Conservation (phyloP, 2,329 filamentous ascomycete genomes). For the Alternaria panax region DNA sequence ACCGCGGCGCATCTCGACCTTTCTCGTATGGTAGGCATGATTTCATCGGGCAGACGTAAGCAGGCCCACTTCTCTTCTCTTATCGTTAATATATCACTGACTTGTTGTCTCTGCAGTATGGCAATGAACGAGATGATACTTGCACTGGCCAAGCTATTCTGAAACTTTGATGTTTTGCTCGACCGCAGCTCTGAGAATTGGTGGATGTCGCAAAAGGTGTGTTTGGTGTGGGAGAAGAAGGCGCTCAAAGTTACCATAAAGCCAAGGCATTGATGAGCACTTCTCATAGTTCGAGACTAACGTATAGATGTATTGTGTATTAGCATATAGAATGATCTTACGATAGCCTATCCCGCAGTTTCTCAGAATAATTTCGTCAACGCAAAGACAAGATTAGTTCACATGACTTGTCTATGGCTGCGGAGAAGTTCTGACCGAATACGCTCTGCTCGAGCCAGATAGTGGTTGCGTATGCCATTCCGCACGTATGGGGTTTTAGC, state of each 20-base stretch:
- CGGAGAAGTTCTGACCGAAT: not conserved
- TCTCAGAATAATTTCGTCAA: not conserved
- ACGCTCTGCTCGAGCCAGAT: not conserved
- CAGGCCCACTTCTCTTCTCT: not conserved
- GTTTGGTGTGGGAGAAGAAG: conserved; percentile 9
- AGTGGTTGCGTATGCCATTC: not conserved
- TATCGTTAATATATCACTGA: not conserved
- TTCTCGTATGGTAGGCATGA: conserved; percentile 10
- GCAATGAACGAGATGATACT: conserved; percentile 8
- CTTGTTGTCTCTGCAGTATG: not conserved
- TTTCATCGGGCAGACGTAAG: conserved; percentile 9
- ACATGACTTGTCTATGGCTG: not conserved
- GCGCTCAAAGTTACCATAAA: conserved; percentile 3
- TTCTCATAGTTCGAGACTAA: not conserved
- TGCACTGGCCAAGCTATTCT: conserved; percentile 5
- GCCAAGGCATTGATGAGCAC: not conserved
- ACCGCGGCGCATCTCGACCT: conserved; percentile 7
- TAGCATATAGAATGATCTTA: not conserved
- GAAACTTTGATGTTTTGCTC: conserved; percentile 4
- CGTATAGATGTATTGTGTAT: not conserved
- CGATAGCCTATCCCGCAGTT: not conserved
- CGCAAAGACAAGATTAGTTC: not conserved
- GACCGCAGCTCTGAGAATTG: not conserved
- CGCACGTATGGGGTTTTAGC: not conserved
- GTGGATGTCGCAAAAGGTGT: conserved; percentile 7